Evolutionary conservation across 306 rosid genomes (phyloP), one percentile per base, ranked within the genome.

Genomic region (Erythrophleum fordii): DNA sequence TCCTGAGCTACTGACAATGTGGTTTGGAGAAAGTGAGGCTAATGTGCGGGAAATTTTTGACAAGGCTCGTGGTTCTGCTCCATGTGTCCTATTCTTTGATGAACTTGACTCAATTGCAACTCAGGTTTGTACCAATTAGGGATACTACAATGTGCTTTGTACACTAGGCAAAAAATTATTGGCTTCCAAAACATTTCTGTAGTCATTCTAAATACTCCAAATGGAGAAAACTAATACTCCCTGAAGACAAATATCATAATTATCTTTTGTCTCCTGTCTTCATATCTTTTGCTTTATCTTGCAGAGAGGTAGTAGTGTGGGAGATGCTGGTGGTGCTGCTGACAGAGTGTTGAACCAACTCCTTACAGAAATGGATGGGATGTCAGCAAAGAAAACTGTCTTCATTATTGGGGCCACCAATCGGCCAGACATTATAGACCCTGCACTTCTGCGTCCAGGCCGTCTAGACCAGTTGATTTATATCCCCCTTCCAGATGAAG

Each of bases 1-100:
- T 76, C 99, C 99, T 0, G 99, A 95, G 87, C 92, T 95, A 70
- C 98, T 95, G 60, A 95, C 99, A 0, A 95, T 95, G 99, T 95
- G 99, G 99, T 95, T 95, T 70, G 99, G 99, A 84, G 99, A 95
- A 89, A 95, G 99, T 86, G 99, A 95, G 88, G 99, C 99, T 66
- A 95, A 95, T 49, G 99, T 95, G 45, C 86, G 99, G n/a, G 99
- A 95, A 84, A 95, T 95, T 60, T 95, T 95, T 66, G 99, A 95
- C 92, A 95, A 95, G 94, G 99, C 99, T 45, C 97, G 99, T 3
- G 94, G 92, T 45, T 95, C 99, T 82, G 99, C 99, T 66, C 99
- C 99, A 14, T 95, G 99, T 87, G 99, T 95, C 75, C 93, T 95
- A 41, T 95, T 95, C 92, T 95, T 95, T 65, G 99, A 95, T 66